Evolutionary conservation across 2,329 filamentous ascomycete species (phyloP).

Genomic region (Magnaporthales sp.): DNA sequence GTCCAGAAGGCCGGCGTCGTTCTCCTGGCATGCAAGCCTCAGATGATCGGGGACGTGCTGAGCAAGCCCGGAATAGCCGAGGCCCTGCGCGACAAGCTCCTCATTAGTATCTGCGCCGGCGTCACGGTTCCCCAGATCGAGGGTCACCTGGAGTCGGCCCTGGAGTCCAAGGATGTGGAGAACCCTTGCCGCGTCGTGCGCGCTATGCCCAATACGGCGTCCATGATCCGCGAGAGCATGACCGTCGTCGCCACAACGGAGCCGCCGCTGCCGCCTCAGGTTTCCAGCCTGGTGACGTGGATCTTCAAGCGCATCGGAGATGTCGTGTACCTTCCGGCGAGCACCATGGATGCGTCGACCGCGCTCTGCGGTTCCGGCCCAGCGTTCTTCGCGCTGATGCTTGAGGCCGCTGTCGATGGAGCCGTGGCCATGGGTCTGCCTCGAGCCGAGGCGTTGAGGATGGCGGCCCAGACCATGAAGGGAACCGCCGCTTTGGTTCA

Average conservation of each 20-base stretch:
- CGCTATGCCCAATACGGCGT: conserved; percentile 80
- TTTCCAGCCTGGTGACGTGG: conserved; percentile 57
- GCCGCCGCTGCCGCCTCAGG: conserved; percentile 45
- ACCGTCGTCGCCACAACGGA: conserved; percentile 61
- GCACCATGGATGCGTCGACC: conserved; percentile 64
- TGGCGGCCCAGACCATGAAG: conserved; percentile 73
- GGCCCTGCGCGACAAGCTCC: conserved; percentile 65
- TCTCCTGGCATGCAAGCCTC: conserved; percentile 73
- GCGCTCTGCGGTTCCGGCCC: conserved; percentile 68
- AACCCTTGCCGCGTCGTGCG: conserved; percentile 58
- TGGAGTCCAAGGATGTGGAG: conserved; percentile 34
- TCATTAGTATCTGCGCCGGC: conserved; percentile 76
- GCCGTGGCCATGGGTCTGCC: conserved; percentile 73
- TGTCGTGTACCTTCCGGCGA: conserved; percentile 57
- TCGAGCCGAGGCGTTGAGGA: conserved; percentile 60
- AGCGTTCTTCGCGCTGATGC: conserved; percentile 66
- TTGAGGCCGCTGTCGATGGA: conserved; percentile 69
- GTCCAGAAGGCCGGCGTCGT: conserved; percentile 63
- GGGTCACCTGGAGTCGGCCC: conserved; percentile 43
- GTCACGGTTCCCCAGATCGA: conserved; percentile 63
- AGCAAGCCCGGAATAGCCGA: conserved; percentile 57
- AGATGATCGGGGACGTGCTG: conserved; percentile 62
- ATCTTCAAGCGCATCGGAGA: conserved; percentile 69
- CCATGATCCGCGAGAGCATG: conserved; percentile 72
- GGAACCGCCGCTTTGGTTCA: conserved; percentile 63